A percentile compares a stretch with the other conserved stretches of the same genome.
phyloP scores from a whole-genome alignment of 2,329 filamentous ascomycete species.

The Hirsutella minnesotensis region DNA sequence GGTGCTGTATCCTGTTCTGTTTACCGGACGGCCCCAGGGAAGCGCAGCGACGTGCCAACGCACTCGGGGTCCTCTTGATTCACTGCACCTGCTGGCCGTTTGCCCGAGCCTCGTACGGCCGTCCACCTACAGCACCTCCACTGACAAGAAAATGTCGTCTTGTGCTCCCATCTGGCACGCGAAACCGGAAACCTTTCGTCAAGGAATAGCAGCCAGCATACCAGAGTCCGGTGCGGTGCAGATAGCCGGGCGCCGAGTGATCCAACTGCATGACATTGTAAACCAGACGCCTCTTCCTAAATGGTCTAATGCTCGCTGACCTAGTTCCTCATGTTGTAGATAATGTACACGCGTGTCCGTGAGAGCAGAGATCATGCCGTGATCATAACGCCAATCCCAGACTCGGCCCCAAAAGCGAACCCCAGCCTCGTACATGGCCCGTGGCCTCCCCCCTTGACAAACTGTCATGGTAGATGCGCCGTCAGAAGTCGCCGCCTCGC shows the following conservation, averaged over 20 bases:
- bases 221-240: no score
- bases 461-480: no score
- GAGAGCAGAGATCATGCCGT: conserved; percentile 38
- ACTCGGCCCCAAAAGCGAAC: neutral
- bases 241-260: no score
- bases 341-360: conserved; percentile 37
- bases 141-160: no score
- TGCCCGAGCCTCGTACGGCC: no score
- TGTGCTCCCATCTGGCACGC: no score
- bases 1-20: no score
- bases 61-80: neutral
- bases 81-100: neutral
- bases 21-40: no score
- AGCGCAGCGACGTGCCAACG: no score
- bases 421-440: neutral
- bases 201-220: no score
- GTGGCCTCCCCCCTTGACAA: neutral
- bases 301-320: conserved; percentile 34
- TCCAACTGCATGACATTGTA: conserved; percentile 13
- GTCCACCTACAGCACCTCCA: no score
- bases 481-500: neutral
- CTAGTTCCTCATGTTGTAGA: conserved; percentile 19
- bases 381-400: conserved; percentile 3
- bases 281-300: conserved; percentile 22
- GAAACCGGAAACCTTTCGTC: no score